A percentile compares a stretch with the other conserved stretches of the same genome.
Conservation (phyloP, 202 grass and related monocot species). For the Sporobolus alterniflorus region DNA sequence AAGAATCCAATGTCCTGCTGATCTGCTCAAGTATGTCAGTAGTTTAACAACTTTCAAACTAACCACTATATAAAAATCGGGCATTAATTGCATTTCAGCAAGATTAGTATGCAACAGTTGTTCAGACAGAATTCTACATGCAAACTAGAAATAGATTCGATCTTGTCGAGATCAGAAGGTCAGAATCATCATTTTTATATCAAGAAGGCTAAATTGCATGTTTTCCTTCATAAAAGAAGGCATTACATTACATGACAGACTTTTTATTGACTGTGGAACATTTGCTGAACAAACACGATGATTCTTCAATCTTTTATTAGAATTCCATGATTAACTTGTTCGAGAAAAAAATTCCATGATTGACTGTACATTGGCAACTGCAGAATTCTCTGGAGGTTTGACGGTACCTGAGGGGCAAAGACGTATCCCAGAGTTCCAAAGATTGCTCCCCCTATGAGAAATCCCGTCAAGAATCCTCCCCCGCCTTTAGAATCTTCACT, state of each 20-base stretch:
- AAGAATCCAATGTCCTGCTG: conserved; percentile 50
- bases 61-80: background rate
- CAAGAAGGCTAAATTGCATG: background rate
- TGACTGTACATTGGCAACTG: background rate
- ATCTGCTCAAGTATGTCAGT: conserved; percentile 31
- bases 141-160: background rate
- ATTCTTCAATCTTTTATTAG: background rate
- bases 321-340: background rate
- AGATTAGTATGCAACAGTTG: background rate
- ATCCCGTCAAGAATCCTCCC: conserved; percentile 64
- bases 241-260: background rate
- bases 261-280: background rate
- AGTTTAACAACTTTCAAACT: background rate
- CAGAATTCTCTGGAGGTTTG: background rate
- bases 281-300: background rate
- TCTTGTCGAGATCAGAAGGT: background rate
- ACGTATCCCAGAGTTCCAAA: conserved; percentile 73
- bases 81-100: background rate
- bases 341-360: background rate
- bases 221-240: background rate
- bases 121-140: background rate
- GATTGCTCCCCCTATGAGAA: conserved; percentile 70
- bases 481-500: conserved; percentile 66
- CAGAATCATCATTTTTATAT: background rate
- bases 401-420: conserved; percentile 65